Conservation (phyloP, 164 flowering plant genomes). For the Kalanchoe fedtschenkoi region DNA sequence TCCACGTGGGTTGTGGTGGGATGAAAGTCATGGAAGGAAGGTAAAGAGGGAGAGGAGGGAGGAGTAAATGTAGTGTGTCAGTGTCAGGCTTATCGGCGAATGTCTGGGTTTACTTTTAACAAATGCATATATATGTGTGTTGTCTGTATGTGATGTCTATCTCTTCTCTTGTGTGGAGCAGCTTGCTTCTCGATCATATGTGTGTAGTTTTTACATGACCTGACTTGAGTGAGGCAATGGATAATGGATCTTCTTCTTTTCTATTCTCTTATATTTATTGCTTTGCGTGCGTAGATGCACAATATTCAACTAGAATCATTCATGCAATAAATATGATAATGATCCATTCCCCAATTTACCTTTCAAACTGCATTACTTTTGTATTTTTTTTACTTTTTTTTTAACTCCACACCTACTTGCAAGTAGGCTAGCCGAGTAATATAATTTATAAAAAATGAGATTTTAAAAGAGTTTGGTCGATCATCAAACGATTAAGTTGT, state of each 20-base stretch:
- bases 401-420: neutral
- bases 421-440: too few species aligned
- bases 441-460: too few species aligned
- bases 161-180: neutral
- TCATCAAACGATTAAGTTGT: too few species aligned
- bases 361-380: neutral
- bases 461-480: too few species aligned
- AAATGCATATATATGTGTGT: neutral
- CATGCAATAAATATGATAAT: neutral
- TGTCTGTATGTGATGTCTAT: neutral
- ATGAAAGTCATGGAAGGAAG: neutral
- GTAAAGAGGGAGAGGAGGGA: neutral
- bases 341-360: neutral
- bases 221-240: conserved; percentile 1
- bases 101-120: conserved; percentile 6
- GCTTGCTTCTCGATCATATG: conserved; percentile 4
- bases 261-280: neutral
- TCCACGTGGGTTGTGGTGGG: conserved; percentile 5
- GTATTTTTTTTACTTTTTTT: neutral
- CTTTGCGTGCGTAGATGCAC: conserved; percentile 2
- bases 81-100: conserved; percentile 2
- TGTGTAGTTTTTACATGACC: neutral
- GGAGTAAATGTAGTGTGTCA: conserved; percentile 1
- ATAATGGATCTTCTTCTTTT: conserved; percentile 1
- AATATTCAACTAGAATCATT: neutral